Conservation (phyloP, 352 stramenopile species). For the Phytophthora crassamura region DNA sequence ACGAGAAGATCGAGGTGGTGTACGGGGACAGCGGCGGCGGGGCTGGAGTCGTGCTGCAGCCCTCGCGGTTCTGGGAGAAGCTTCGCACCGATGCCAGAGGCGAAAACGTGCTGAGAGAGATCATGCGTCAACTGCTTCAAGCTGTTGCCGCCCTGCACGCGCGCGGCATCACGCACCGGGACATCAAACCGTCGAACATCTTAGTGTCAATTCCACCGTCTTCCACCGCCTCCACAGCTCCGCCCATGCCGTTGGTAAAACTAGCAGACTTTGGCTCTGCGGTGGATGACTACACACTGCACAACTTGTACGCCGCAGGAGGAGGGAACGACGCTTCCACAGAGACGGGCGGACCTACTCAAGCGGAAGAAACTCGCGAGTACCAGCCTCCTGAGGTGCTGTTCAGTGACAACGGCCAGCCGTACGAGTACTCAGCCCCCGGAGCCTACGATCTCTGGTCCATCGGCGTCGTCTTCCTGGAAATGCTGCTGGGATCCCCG, state of each 20-base stretch:
- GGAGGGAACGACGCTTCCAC: constrained; percentile 72
- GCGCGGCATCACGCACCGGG: constrained; percentile 92
- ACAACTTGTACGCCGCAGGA: constrained; percentile 69
- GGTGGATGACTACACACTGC: constrained; percentile 77
- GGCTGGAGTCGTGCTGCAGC: constrained; percentile 68
- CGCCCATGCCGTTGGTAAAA: constrained; percentile 62
- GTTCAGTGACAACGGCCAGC: constrained; percentile 60
- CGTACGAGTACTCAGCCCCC: constrained; percentile 67
- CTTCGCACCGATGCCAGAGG: constrained; percentile 59
- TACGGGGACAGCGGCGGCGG: constrained; percentile 17
- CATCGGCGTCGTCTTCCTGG: constrained; percentile 96
- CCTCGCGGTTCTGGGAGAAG: constrained; percentile 83
- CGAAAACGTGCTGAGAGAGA: constrained; percentile 87
- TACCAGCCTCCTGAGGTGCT: constrained; percentile 96
- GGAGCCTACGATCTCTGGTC: constrained; percentile 92
- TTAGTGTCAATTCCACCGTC: constrained; percentile 50
- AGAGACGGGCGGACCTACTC: constrained; percentile 66
- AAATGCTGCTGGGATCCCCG: constrained; percentile 95
- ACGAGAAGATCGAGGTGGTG: constrained; percentile 61
- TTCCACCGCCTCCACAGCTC: constrained; percentile 9
- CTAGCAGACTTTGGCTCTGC: constrained; percentile 91
- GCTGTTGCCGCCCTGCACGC: constrained; percentile 90
- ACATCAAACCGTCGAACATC: constrained; percentile 87
- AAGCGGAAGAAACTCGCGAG: constrained; percentile 93
- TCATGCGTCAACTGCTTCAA: constrained; percentile 94